Conservation (phyloP, 108 stramenopile species). For the Cafeteria roenbergensis region DNA sequence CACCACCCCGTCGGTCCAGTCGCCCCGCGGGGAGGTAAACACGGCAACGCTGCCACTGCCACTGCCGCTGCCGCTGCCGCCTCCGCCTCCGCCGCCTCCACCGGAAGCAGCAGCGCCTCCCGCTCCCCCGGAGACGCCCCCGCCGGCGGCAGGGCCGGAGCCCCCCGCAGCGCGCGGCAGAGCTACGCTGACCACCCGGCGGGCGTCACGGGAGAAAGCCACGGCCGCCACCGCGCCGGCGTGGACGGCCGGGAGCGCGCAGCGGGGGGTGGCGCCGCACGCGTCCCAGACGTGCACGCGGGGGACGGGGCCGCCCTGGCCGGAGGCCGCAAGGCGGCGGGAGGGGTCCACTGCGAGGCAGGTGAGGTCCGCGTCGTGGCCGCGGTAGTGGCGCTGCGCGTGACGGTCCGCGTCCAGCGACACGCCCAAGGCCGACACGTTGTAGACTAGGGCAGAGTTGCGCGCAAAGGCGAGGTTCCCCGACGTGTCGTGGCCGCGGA, state of each 20-base stretch:
- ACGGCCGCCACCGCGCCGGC: background rate
- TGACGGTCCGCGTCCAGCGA: slow-evolving; percentile 4
- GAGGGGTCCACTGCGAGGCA: slow-evolving; percentile 12
- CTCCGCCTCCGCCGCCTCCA: too few species aligned
- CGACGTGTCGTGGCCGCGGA: background rate
- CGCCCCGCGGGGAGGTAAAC: background rate
- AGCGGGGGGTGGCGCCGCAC: background rate
- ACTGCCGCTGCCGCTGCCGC: too few species aligned
- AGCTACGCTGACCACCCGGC: too few species aligned
- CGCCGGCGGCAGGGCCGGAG: too few species aligned
- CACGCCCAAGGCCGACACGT: slow-evolving; percentile 2
- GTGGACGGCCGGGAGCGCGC: background rate
- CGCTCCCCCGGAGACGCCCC: too few species aligned
- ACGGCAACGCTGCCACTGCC: background rate
- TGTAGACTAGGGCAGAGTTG: background rate
- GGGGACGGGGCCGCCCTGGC: slow-evolving; percentile 1
- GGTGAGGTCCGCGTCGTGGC: slow-evolving; percentile 7
- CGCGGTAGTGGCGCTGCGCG: slow-evolving; percentile 6
- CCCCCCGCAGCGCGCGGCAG: too few species aligned
- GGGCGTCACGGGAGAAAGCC: background rate
- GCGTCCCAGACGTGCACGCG: slow-evolving; percentile 13
- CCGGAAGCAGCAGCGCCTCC: too few species aligned
- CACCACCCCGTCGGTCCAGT: background rate
- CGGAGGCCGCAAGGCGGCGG: slow-evolving; percentile 2
- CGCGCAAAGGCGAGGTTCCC: background rate